phyloP scores from a whole-genome alignment of 2,329 filamentous ascomycete genomes.

The Exophiala oligosperma region DNA sequence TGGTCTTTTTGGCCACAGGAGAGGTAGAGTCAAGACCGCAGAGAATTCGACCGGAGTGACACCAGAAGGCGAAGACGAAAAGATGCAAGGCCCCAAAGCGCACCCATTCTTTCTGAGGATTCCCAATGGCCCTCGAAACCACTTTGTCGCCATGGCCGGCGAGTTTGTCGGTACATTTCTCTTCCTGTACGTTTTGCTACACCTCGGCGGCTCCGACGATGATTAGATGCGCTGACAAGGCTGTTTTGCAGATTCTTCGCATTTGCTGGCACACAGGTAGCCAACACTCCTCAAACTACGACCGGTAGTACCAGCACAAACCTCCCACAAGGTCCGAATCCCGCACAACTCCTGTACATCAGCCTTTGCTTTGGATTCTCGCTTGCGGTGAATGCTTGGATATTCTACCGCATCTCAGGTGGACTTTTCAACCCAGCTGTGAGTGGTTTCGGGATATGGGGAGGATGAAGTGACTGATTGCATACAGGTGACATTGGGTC shows the following conservation, averaged over 20 bases:
- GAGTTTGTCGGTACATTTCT: slow-evolving; percentile 56
- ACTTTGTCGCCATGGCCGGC: slow-evolving; percentile 48
- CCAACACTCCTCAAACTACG: slow-evolving; percentile 39
- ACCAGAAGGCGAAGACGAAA: slow-evolving; percentile 18
- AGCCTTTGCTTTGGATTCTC: slow-evolving; percentile 47
- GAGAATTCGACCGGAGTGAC: slow-evolving; percentile 16
- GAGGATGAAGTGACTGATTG: slow-evolving; percentile 11
- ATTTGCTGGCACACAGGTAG: slow-evolving; percentile 50
- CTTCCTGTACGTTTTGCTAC: slow-evolving; percentile 34
- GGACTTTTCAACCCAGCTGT: slow-evolving; percentile 54
- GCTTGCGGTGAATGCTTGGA: slow-evolving; percentile 55
- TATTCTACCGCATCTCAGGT: slow-evolving; percentile 54
- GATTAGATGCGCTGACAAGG: slow-evolving; percentile 6
- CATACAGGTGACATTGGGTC: slow-evolving; percentile 55
- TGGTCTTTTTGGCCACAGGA: slow-evolving; percentile 20
- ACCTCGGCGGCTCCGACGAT: neutral
- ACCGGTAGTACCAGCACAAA: slow-evolving; percentile 31
- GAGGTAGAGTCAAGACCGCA: slow-evolving; percentile 3
- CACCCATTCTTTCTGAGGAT: slow-evolving; percentile 26
- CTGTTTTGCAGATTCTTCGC: slow-evolving; percentile 41
- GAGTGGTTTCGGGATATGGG: slow-evolving; percentile 20
- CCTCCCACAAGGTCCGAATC: slow-evolving; percentile 34
- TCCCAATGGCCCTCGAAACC: slow-evolving; percentile 40
- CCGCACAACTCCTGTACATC: slow-evolving; percentile 43
- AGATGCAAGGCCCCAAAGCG: slow-evolving; percentile 20